Evolutionary conservation across 495 filamentous ascomycete genomes (phyloP).

Genomic region (Staphylotrichum longicolle): DNA sequence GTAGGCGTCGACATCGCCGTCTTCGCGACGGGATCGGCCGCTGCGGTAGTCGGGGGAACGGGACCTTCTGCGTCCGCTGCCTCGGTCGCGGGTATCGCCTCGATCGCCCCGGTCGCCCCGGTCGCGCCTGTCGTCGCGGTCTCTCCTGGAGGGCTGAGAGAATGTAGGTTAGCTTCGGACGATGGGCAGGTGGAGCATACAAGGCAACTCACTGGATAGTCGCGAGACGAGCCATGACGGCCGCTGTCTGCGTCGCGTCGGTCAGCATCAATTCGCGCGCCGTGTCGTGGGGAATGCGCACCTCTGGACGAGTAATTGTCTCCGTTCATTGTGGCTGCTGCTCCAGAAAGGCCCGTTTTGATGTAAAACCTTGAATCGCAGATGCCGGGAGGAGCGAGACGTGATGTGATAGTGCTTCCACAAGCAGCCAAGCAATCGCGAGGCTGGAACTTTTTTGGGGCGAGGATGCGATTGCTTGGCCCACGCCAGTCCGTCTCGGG

Average conservation of each 20-base stretch:
- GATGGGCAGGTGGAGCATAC: neutral
- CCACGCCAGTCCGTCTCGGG: conserved; percentile 21
- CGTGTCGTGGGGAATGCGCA: conserved; percentile 37
- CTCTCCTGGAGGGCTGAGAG: conserved; percentile 30
- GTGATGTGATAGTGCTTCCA: conserved; percentile 1
- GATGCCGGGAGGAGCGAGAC: conserved; percentile 2
- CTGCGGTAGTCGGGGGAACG: conserved; percentile 66
- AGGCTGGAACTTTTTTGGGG: conserved; percentile 44
- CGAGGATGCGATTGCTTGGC: conserved; percentile 11
- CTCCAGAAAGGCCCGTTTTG: conserved; percentile 11
- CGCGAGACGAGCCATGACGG: conserved; percentile 65
- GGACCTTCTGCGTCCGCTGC: conserved; percentile 66
- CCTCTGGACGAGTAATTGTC: conserved; percentile 81
- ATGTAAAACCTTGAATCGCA: conserved; percentile 19
- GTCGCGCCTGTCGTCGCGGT: conserved; percentile 55
- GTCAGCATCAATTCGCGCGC: conserved; percentile 31
- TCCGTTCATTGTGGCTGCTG: conserved; percentile 70
- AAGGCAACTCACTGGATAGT: conserved; percentile 60
- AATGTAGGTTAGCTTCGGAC: conserved; percentile 13
- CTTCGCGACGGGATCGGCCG: conserved; percentile 55
- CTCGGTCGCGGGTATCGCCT: conserved; percentile 44
- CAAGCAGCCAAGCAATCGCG: conserved; percentile 15
- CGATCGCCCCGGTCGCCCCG: conserved; percentile 52
- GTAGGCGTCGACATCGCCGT: conserved; percentile 80
- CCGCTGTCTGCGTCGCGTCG: conserved; percentile 52